Base-by-base conservation (phyloP, 2,329 filamentous ascomycete species). In the Talaromyces sp. region DNA sequence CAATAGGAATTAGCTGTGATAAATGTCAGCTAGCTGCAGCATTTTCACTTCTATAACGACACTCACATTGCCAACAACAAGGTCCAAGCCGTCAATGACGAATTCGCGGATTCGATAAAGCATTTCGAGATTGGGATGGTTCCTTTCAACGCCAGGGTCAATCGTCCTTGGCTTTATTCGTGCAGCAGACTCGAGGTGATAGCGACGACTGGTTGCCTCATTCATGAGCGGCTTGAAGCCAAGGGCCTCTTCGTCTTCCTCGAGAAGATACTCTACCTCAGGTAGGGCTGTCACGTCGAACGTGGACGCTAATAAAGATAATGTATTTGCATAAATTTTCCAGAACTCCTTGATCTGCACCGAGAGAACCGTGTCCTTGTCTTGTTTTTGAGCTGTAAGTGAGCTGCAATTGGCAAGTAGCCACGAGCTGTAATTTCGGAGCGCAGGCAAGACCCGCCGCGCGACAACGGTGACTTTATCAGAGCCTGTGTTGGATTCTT, bases 381-480 rank as follows among this genome's bases (percentile, higher is more conserved):
- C 72, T 63, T 74, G 69, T 58, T 71, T 73, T 50, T 84, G 79
- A n/a, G 81, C 80, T 58, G 81, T 75, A 21, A 89, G 73, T 5
- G 84, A 76, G 17, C 77, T 69, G 69, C 80, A 81, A 62, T 82
- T 85, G 10, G 80, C 79, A 17, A 84, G 73, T 57, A 90, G 77
- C 88, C 88, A 90, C 14, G 82, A 83, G 70, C 85, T 89, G 71
- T 90, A 90, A 51, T 89, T 78, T 14, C 87, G 84, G 53, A 90
- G 76, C 32, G 81, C 81, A 4, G 88, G 87, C 24, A 90, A 76
- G 52, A 89, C 78, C 61, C 85, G 81, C 35, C 84, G 81, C n/a
- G 82, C 81, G 58, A 86, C 78, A 4, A 81, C 79, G 11, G 84
- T 85, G 51, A 88, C 77, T 61, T 81, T 83, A 56, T 83, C 80